These are phyloP conservation scores for Mucor sp. DNA, from an alignment of 371 early-diverging fungal species.

Conservation along the genomic window DNA sequence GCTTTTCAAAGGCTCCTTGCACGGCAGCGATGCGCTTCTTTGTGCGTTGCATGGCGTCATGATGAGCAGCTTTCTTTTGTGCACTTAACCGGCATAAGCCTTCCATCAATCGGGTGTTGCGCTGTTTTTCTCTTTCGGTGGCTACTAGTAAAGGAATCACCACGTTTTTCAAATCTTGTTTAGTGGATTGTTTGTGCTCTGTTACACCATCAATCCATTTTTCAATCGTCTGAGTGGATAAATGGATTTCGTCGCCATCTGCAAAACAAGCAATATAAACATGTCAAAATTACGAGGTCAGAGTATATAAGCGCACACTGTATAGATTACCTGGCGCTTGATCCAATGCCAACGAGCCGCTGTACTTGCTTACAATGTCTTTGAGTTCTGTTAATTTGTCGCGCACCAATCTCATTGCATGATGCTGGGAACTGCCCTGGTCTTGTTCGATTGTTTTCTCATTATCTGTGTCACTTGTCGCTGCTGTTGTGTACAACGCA, in stretches of 20 bases:
- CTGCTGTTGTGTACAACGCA: background rate
- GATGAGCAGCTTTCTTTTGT: background rate
- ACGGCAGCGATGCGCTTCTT: background rate
- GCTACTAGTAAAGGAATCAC: background rate
- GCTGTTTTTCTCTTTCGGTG: background rate
- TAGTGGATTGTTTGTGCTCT: conserved; percentile 7
- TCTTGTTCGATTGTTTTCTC: background rate
- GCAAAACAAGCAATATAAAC: background rate
- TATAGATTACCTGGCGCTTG: background rate
- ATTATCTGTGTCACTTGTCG: conserved; percentile 3
- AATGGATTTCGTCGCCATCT: no score
- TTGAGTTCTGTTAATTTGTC: conserved; percentile 8
- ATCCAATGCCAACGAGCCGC: background rate
- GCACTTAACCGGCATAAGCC: background rate
- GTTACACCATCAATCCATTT: conserved; percentile 19
- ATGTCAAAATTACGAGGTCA: background rate
- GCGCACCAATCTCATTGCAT: background rate
- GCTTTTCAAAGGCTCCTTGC: background rate
- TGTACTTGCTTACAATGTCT: background rate
- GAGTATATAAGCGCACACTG: background rate
- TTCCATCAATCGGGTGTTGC: conserved; percentile 2
- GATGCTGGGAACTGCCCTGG: background rate
- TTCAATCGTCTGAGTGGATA: conserved; percentile 17
- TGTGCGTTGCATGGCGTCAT: background rate
- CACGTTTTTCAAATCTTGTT: conserved; percentile 18